A percentile compares a stretch with the other conserved stretches of the same genome.
phyloP scores from a whole-genome alignment of 2,329 filamentous ascomycete species.

The Rhinocladiella mackenziei region DNA sequence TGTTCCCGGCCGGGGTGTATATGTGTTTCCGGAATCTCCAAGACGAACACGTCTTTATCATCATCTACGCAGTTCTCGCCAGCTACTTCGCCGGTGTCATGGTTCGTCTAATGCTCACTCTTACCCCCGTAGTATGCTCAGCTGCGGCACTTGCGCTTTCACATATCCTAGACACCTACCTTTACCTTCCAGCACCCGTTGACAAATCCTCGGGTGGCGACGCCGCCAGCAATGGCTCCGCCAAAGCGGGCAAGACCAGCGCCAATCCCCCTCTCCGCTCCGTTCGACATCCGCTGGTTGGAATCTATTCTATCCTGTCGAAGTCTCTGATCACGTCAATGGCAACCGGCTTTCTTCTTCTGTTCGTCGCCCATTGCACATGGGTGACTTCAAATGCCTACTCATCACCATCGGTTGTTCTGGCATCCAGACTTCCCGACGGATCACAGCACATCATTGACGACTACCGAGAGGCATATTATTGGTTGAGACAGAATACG shows the following conservation, averaged over 20 bases:
- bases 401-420: conserved; percentile 93
- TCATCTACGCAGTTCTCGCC: conserved; percentile 93
- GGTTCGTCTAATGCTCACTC: conserved; percentile 96
- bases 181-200: conserved; percentile 62
- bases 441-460: conserved; percentile 98
- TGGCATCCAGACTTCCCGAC: conserved; percentile 87
- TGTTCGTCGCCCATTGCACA: conserved; percentile 96
- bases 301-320: conserved; percentile 75
- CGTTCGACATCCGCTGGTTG: conserved; percentile 68
- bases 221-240: conserved; percentile 34
- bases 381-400: conserved; percentile 99
- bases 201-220: conserved; percentile 41
- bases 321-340: conserved; percentile 72
- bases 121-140: conserved; percentile 94
- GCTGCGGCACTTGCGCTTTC: conserved; percentile 86
- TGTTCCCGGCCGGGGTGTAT: conserved; percentile 97
- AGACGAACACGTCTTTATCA: conserved; percentile 96
- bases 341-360: conserved; percentile 73
- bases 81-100: conserved; percentile 99
- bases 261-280: conserved; percentile 64
- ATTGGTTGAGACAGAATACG: conserved; percentile 98
- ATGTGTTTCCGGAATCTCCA: conserved; percentile 91
- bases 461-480: conserved; percentile 98
- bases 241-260: conserved; percentile 50
- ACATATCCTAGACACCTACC: conserved; percentile 80